These are phyloP conservation scores for Rhytidiadelphus loreus DNA, from an alignment of 225 moss, liverwort and hornwort species.

Conservation along the genomic window DNA sequence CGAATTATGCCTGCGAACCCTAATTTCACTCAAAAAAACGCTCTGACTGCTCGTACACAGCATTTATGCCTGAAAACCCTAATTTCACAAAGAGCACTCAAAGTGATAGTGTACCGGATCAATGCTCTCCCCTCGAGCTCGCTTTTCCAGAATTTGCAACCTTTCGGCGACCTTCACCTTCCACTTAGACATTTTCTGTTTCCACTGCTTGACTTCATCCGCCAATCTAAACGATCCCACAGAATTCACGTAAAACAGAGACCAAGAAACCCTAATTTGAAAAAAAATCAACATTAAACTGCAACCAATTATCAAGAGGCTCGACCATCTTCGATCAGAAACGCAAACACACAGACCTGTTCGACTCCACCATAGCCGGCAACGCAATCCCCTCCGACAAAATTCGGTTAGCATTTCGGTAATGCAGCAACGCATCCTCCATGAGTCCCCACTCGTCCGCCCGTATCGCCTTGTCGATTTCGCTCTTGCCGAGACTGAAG, in stretches of 20 bases:
- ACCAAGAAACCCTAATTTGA: neutral
- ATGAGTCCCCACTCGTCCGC: constrained; percentile 80
- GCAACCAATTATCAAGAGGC: neutral
- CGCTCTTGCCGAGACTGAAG: constrained; percentile 79
- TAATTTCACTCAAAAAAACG: neutral
- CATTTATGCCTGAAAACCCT: neutral
- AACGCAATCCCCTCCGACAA: constrained; percentile 60
- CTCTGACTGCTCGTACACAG: neutral
- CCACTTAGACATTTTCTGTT: constrained; percentile 79
- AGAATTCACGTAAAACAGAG: neutral
- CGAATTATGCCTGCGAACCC: neutral
- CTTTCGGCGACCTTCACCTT: constrained; percentile 61
- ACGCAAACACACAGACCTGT: constrained; percentile 18
- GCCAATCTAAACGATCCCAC: constrained; percentile 16
- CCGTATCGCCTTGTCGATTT: constrained; percentile 88
- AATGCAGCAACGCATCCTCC: constrained; percentile 73
- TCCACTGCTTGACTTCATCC: constrained; percentile 50
- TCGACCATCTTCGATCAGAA: neutral
- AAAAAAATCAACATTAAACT: neutral
- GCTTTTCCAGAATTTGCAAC: constrained; percentile 55
- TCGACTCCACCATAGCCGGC: constrained; percentile 53
- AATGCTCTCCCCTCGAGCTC: constrained; percentile 23
- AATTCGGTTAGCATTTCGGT: constrained; percentile 72
- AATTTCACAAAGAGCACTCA: neutral
- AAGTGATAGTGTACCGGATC: constrained; percentile 30